Conservation (phyloP, 2,329 filamentous ascomycete species). For the Xylaria sp. region DNA sequence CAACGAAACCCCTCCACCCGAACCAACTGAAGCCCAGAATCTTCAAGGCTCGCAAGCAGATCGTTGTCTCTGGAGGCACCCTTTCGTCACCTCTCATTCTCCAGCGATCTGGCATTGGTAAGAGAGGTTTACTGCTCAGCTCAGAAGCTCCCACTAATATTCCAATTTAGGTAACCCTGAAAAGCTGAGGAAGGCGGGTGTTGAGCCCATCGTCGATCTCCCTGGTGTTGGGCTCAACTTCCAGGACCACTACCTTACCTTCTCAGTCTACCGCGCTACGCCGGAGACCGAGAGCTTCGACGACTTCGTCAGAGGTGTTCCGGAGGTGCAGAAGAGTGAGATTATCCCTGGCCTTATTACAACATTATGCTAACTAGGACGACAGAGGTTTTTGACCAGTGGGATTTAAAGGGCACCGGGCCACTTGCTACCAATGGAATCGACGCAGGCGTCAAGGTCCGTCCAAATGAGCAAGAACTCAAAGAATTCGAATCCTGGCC, state of each 20-base stretch:
- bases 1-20: constrained; percentile 73
- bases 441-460: constrained; percentile 81
- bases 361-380: constrained; percentile 25
- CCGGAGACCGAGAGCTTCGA: constrained; percentile 82
- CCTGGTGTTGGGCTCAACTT: constrained; percentile 80
- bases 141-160: constrained; percentile 6
- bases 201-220: constrained; percentile 75
- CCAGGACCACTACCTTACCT: constrained; percentile 80
- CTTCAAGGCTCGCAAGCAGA: constrained; percentile 77
- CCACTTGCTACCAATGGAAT: constrained; percentile 82
- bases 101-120: constrained; percentile 76
- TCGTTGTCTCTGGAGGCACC: constrained; percentile 78
- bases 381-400: constrained; percentile 75
- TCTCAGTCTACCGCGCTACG: constrained; percentile 76
- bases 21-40: constrained; percentile 61
- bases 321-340: constrained; percentile 73
- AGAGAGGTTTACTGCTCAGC: not conserved
- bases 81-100: constrained; percentile 79
- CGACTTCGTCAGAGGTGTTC: constrained; percentile 79
- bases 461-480: constrained; percentile 75
- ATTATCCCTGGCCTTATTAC: not conserved
- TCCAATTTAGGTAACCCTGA: constrained; percentile 65
- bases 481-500: constrained; percentile 77
- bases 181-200: constrained; percentile 74
- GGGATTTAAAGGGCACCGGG: constrained; percentile 82